Conservation (phyloP, 2,329 filamentous ascomycete genomes). For the Pseudocercospora pini-densiflorae region DNA sequence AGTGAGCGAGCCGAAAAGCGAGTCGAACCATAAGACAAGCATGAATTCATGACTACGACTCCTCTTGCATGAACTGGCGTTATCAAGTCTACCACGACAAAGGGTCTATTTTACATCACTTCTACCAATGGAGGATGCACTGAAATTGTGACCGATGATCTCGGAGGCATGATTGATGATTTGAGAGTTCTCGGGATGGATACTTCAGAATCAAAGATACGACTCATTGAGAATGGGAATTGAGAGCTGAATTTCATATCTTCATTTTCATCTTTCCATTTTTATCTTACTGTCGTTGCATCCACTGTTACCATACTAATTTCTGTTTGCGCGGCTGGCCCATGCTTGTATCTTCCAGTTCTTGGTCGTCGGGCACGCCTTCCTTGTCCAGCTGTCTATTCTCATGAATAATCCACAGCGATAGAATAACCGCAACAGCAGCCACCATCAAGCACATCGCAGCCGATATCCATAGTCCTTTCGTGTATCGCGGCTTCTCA, state of each 20-base stretch:
- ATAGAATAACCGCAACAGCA: slow-evolving; percentile 57
- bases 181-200: not conserved
- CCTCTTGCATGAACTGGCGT: not conserved
- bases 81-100: not conserved
- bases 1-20: not conserved
- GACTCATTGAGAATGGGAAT: slow-evolving; percentile 1
- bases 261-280: not conserved
- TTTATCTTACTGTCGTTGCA: slow-evolving; percentile 2
- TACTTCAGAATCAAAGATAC: not conserved
- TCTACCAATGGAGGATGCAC: not conserved
- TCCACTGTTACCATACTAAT: slow-evolving; percentile 14
- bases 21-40: slow-evolving; percentile 2
- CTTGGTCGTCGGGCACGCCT: slow-evolving; percentile 33
- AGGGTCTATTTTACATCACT: not conserved
- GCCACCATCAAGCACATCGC: slow-evolving; percentile 66
- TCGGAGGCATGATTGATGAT: not conserved
- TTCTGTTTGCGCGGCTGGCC: slow-evolving; percentile 19
- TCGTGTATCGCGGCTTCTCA: slow-evolving; percentile 54
- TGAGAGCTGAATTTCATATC: slow-evolving; percentile 11
- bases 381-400: slow-evolving; percentile 63
- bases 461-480: slow-evolving; percentile 65
- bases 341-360: slow-evolving; percentile 29
- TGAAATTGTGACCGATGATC: not conserved
- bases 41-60: not conserved
- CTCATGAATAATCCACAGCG: slow-evolving; percentile 61